Conservation (phyloP, 1,139 yeast genomes). For the Torulaspora globosa region DNA sequence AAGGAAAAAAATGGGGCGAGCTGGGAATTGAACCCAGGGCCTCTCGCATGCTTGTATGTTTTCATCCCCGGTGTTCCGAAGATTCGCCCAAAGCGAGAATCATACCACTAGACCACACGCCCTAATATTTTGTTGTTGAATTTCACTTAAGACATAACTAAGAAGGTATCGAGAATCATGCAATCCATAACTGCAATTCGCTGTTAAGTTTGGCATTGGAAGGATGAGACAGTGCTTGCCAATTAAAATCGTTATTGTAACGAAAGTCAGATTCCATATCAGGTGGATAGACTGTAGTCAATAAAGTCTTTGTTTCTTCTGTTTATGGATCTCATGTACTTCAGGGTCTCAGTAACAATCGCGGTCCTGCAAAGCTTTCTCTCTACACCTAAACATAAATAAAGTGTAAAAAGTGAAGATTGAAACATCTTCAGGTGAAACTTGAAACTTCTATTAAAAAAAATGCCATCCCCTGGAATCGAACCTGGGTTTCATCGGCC, state of each 20-base stretch:
- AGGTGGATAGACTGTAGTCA: no score
- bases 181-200: no score
- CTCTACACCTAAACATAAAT: constrained; percentile 1
- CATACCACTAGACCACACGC: constrained; percentile 32
- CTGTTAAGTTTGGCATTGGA: neutral
- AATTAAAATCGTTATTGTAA: neutral
- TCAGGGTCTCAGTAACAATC: no score
- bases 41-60: constrained; percentile 24
- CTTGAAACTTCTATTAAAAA: neutral
- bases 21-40: constrained; percentile 36
- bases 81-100: constrained; percentile 24
- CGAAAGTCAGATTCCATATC: no score
- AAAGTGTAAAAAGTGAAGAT: neutral
- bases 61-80: constrained; percentile 9
- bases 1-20: constrained; percentile 27
- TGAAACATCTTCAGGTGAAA: no score
- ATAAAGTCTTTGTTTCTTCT: no score
- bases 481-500: constrained; percentile 46
- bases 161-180: no score
- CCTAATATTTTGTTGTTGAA: constrained; percentile 10
- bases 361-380: neutral
- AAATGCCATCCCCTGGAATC: constrained; percentile 43
- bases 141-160: no score
- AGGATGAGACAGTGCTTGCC: neutral
- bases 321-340: no score